Conservation (phyloP, 2,329 filamentous ascomycete species). For the Fusarium sublunatum region DNA sequence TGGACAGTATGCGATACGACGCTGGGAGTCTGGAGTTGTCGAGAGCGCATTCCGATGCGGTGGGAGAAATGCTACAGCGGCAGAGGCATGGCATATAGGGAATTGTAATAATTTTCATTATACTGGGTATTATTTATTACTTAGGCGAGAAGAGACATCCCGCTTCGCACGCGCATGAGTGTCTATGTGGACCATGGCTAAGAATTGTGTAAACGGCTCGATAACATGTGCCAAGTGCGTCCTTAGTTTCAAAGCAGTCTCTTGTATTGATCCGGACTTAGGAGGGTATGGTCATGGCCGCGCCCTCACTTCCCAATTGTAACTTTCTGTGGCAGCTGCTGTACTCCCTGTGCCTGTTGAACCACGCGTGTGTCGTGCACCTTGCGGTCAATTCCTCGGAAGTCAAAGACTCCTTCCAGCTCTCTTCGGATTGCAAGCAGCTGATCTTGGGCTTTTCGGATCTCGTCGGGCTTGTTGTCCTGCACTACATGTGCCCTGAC, state of each 20-base stretch:
- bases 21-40: accelerated
- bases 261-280: too few species aligned
- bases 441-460: slow-evolving; percentile 65
- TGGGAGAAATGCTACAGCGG: accelerated
- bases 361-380: slow-evolving; percentile 64
- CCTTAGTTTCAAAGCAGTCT: not conserved
- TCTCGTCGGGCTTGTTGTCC: slow-evolving; percentile 67
- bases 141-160: not conserved
- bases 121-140: slow-evolving; percentile 33
- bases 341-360: slow-evolving; percentile 53
- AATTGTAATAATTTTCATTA: slow-evolving; percentile 3
- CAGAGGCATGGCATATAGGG: not conserved
- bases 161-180: not conserved
- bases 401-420: slow-evolving; percentile 64
- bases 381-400: slow-evolving; percentile 63
- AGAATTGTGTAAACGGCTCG: not conserved
- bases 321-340: slow-evolving; percentile 54
- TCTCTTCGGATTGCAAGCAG: slow-evolving; percentile 60
- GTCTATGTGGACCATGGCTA: not conserved
- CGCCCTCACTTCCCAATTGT: slow-evolving; percentile 48
- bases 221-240: not conserved
- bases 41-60: too few species aligned
- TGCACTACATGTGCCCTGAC: slow-evolving; percentile 66
- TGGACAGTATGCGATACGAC: accelerated
- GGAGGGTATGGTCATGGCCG: not conserved